Percentiles rank a stretch among this genome's conserved stretches.
Evolutionary conservation across 2,329 filamentous ascomycete species (phyloP).

Genomic region (Ophiostoma triangulosporum): DNA sequence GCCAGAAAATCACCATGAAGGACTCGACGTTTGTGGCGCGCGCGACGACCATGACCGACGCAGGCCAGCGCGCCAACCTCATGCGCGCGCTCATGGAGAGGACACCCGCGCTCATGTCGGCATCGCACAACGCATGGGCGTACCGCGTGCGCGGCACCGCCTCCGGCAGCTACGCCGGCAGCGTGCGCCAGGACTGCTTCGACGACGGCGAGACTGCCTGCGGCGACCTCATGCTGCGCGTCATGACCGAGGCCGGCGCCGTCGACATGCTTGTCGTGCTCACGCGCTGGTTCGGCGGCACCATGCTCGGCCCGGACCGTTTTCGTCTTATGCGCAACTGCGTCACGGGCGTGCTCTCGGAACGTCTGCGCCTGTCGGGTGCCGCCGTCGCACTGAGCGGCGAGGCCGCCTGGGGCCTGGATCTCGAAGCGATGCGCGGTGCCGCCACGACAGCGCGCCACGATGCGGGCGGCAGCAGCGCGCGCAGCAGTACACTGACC

Average conservation of each 20-base stretch:
- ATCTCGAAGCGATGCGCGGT: conserved; percentile 37
- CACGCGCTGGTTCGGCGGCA: conserved; percentile 48
- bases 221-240: conserved; percentile 40
- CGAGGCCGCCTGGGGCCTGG: conserved; percentile 48
- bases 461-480: too few species aligned
- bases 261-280: conserved; percentile 43
- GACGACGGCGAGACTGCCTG: conserved; percentile 50
- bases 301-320: conserved; percentile 47
- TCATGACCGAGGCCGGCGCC: conserved; percentile 37
- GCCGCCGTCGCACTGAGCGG: conserved; percentile 28
- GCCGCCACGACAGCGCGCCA: too few species aligned
- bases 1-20: conserved; percentile 36
- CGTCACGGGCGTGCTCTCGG: conserved; percentile 40
- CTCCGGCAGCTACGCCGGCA: neutral
- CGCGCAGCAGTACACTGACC: conserved; percentile 16
- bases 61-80: conserved; percentile 27
- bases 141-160: conserved; percentile 23
- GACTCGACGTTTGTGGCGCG: conserved; percentile 45
- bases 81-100: conserved; percentile 34
- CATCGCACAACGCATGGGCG: conserved; percentile 47
- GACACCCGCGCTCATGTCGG: conserved; percentile 37
- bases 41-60: conserved; percentile 27
- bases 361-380: conserved; percentile 31
- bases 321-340: conserved; percentile 49
- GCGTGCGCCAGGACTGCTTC: conserved; percentile 33